Evolutionary conservation across 148 eudicot species (phyloP).

Genomic region (Polygonum aviculare): DNA sequence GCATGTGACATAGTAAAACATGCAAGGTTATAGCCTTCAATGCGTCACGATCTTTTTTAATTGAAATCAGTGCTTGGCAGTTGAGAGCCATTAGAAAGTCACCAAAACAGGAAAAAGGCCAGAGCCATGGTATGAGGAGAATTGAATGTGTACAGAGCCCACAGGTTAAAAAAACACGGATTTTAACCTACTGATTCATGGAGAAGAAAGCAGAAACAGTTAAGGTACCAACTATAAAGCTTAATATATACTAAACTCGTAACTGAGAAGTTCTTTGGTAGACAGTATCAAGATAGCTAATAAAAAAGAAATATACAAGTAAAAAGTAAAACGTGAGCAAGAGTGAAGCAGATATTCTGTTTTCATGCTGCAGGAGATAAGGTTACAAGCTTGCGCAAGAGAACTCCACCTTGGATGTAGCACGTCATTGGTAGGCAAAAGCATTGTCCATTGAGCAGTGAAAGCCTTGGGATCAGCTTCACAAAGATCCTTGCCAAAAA

Average conservation of each 20-base stretch:
- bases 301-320: neutral
- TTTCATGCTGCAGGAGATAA: neutral
- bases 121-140: neutral
- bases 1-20: neutral
- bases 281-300: neutral
- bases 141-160: neutral
- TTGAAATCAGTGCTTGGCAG: neutral
- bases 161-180: neutral
- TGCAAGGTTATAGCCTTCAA: neutral
- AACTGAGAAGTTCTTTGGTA: neutral
- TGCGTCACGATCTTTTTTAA: neutral
- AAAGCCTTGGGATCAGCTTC: conserved; percentile 86
- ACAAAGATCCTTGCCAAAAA: conserved; percentile 69
- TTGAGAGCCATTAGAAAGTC: neutral
- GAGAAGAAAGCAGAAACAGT: neutral
- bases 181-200: neutral
- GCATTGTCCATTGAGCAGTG: conserved; percentile 86
- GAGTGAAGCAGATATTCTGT: neutral
- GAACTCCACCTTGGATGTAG: conserved; percentile 68
- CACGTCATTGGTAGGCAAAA: conserved; percentile 83
- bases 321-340: conserved; percentile 7
- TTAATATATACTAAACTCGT: neutral
- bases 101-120: neutral
- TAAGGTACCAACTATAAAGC: neutral
- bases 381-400: neutral